Evolutionary conservation across 176 grass and related monocot species (phyloP), one percentile per base, ranked within the genome.

Genomic region (Thinopyrum elongatum): DNA sequence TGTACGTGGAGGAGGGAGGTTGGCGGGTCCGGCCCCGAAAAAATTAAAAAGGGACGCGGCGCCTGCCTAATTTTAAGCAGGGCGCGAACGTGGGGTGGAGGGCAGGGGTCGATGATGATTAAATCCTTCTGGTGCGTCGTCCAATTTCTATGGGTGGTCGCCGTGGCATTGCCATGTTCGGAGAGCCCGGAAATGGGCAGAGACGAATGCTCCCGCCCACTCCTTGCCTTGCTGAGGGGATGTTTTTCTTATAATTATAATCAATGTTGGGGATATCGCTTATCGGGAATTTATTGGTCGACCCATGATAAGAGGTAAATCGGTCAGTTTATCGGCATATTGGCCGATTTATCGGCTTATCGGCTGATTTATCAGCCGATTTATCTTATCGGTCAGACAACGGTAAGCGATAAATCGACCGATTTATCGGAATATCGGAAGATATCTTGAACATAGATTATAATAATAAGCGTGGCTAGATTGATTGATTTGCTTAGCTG

Each of bases 11-110:
- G 70, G 19, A 4, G 11, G 68, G 31, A 23, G 19, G 68, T 9
- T 8, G 42, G 30, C 55, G 41, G 80, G 60, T 44, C 65, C 79
- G 89, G 80, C 62, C 47, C 71, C 77, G 42, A 70, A 79, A 74
- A 86, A 92, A 92, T 74, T 69, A 88, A 83, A 77, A 82, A 76
- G 25, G 16, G 74, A 16, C 47, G 15, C 69, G 33, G 68, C 26
- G 53, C 55, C 70, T 35, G 62, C 46, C 86, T 88, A 88, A 79
- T 83, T 58, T 93, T 93, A 86, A 86, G 88, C 71, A n/a, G 66
- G 86, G 29, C 10, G 28, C 78, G 38, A 83, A 93, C 78, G 91
- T 93, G 88, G 85, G 88, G 85, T 79, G 82, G 74, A 74, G 66
- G 19, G 44, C 69, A 29, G 42, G 71, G 72, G 71, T 6, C 27